Conservation (phyloP, 1,139 yeast species). For the Yamadazyma buinensis region DNA sequence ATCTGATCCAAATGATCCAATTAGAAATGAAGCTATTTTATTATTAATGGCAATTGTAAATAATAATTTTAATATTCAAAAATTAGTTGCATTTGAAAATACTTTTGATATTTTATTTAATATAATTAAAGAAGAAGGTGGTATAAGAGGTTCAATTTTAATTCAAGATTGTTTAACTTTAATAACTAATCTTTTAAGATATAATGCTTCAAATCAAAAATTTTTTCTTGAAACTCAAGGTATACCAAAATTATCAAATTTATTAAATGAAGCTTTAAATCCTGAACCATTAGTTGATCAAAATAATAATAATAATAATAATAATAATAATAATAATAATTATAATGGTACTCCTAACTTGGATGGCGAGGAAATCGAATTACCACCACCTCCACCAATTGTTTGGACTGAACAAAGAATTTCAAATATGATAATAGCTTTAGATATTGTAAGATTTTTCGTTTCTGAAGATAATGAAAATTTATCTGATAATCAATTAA, state of each 20-base stretch:
- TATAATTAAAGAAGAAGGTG: constrained; percentile 84
- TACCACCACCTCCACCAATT: constrained; percentile 29
- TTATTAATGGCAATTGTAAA: constrained; percentile 80
- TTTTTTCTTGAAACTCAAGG: constrained; percentile 84
- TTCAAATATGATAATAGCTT: constrained; percentile 58
- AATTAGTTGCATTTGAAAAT: constrained; percentile 90
- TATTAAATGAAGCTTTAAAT: constrained; percentile 57
- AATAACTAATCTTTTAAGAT: constrained; percentile 66
- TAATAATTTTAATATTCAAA: constrained; percentile 83
- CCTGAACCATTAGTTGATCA: constrained; percentile 20
- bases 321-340: constrained; percentile 5
- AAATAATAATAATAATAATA: background rate
- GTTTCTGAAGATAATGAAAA: constrained; percentile 73
- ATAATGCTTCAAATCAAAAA: constrained; percentile 88
- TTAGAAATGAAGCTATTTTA: constrained; percentile 81
- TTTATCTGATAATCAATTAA: constrained; percentile 57
- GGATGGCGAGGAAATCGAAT: background rate
- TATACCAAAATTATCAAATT: constrained; percentile 55
- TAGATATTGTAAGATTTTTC: constrained; percentile 72
- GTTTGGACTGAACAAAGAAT: constrained; percentile 74
- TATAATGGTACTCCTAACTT: constrained; percentile 13
- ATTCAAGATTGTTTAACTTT: constrained; percentile 87
- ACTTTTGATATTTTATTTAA: constrained; percentile 78
- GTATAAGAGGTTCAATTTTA: constrained; percentile 82
- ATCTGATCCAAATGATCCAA: constrained; percentile 78